Conservation (phyloP, 345 rosid species). For the Eucalyptus erythrocorys region DNA sequence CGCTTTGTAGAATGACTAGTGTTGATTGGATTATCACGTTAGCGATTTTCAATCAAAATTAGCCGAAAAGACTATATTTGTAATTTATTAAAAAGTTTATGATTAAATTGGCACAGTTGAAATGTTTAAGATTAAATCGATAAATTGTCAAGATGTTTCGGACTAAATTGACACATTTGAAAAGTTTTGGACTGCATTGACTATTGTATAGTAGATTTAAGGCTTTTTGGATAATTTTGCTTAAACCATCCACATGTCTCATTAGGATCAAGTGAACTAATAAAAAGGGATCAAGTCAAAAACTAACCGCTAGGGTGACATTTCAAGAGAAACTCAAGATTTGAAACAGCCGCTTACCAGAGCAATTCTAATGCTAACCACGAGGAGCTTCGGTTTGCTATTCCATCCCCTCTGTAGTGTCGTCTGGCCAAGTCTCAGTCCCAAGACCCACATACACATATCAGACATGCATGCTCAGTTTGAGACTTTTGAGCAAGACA, state of each 20-base stretch:
- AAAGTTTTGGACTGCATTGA: not conserved
- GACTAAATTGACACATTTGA: too few relatives aligned
- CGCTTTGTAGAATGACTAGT: accelerated
- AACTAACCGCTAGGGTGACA: not conserved
- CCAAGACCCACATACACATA: conserved; percentile 3
- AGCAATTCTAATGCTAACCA: conserved; percentile 13
- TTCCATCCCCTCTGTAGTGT: conserved; percentile 96
- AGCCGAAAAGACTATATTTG: too few relatives aligned
- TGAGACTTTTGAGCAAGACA: not conserved
- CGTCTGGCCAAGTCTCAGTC: conserved; percentile 83
- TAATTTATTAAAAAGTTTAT: too few relatives aligned
- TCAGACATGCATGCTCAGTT: not conserved
- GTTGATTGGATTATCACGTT: accelerated
- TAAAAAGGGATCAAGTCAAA: not conserved
- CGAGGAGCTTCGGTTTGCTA: conserved; percentile 93
- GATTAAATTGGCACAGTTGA: too few relatives aligned
- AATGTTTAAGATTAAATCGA: too few relatives aligned
- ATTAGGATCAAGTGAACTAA: not conserved
- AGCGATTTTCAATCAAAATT: too few relatives aligned
- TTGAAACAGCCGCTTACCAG: not conserved
- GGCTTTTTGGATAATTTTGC: too few relatives aligned
- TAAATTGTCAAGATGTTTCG: too few relatives aligned
- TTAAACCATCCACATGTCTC: not conserved
- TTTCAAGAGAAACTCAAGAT: not conserved
- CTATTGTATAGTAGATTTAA: not conserved